Evolutionary conservation across 2,329 filamentous ascomycete genomes (phyloP).

Genomic region (Nigrospora osmanthi): DNA sequence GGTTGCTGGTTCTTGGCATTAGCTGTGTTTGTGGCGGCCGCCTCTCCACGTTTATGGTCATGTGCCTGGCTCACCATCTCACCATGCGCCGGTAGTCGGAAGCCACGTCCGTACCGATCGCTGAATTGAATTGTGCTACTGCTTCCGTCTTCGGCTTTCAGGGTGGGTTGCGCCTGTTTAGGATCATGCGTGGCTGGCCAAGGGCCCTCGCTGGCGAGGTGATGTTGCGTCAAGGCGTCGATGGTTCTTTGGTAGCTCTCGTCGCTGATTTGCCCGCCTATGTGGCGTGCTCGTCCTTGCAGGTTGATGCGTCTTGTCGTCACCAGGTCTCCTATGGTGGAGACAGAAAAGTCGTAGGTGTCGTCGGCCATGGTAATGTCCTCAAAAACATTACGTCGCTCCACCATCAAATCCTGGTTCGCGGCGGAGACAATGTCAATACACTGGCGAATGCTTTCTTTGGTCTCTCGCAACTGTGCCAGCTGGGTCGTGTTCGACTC

Average conservation of each 20-base stretch:
- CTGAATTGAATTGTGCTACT: neutral
- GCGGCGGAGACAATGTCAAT: constrained; percentile 4
- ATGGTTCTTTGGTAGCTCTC: constrained; percentile 5
- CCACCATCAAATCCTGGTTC: neutral
- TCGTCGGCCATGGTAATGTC: constrained; percentile 5
- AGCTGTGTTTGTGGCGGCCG: no score
- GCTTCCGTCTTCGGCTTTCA: neutral
- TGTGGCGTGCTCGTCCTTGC: neutral
- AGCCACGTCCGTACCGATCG: neutral
- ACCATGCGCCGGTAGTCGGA: no score
- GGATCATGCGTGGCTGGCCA: no score
- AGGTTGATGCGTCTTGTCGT: constrained; percentile 1
- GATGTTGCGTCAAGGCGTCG: constrained; percentile 2
- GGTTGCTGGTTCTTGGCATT: no score
- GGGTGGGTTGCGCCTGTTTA: neutral
- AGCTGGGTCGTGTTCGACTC: constrained; percentile 1
- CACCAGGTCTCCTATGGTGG: constrained; percentile 4
- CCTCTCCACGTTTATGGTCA: no score
- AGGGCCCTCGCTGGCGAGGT: neutral
- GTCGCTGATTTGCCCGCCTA: constrained; percentile 5
- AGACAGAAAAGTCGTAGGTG: constrained; percentile 4
- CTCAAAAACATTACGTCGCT: constrained; percentile 5
- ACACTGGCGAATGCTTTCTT: constrained; percentile 5
- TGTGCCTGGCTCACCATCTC: no score
- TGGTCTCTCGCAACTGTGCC: constrained; percentile 2